Evolutionary conservation across 192 early-diverging fungal genomes (phyloP).

Genomic region (Chytriomyces confervae): DNA sequence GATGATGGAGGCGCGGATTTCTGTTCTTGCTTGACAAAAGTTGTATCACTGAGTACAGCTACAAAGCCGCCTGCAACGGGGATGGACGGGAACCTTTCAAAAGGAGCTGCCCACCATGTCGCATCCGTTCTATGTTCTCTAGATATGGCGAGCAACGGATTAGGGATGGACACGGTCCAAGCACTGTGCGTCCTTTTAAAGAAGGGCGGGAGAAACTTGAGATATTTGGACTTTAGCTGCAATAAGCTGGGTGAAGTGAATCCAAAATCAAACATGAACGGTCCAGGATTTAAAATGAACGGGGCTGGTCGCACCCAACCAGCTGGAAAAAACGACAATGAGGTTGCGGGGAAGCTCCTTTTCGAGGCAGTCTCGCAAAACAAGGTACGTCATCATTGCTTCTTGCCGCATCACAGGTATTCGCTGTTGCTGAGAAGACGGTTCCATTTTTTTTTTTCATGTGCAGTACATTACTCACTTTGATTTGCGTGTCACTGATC

Average conservation of each 20-base stretch:
- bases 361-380: constrained; percentile 63
- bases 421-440: neutral
- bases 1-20: constrained; percentile 50
- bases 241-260: constrained; percentile 48
- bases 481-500: constrained; percentile 55
- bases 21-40: constrained; percentile 34
- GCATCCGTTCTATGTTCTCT: constrained; percentile 26
- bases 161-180: constrained; percentile 39
- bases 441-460: constrained; percentile 1
- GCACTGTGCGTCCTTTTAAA: constrained; percentile 42
- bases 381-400: constrained; percentile 46
- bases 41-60: constrained; percentile 33
- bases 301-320: neutral
- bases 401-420: neutral
- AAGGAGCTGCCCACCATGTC: neutral
- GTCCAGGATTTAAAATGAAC: neutral
- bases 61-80: neutral
- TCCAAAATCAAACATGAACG: constrained; percentile 20
- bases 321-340: constrained; percentile 29
- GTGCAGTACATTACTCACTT: constrained; percentile 55
- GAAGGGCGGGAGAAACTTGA: constrained; percentile 38
- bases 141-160: constrained; percentile 48
- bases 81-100: neutral
- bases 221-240: constrained; percentile 52
- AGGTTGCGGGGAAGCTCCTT: constrained; percentile 52